Percentiles rank a stretch among this genome's conserved stretches.
These are phyloP conservation scores for Pseudocercospora ulei DNA, from an alignment of 2,329 filamentous ascomycete genomes.

Conservation along the genomic window DNA sequence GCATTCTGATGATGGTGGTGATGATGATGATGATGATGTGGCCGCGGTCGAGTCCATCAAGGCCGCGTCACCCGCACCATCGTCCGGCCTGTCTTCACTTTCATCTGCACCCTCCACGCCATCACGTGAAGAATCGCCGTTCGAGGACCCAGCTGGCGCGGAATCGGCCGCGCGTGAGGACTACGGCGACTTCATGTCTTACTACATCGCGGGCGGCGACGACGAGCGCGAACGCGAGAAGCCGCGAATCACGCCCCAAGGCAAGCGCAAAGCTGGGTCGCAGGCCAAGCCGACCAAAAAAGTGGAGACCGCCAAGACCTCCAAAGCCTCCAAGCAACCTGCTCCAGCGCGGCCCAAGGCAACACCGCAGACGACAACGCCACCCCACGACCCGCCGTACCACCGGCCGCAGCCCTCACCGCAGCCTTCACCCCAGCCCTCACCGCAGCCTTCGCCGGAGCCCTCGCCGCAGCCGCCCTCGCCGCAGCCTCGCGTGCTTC, in stretches of 20 bases:
- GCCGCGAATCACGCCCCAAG: constrained; percentile 8
- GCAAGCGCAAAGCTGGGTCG: constrained; percentile 5
- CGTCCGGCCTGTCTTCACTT: constrained; percentile 25
- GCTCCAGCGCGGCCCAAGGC: constrained; percentile 6
- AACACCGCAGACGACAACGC: background rate
- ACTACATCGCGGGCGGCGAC: constrained; percentile 29
- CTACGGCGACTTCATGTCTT: constrained; percentile 31
- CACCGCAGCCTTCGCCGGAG: too few species aligned
- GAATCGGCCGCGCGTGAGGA: constrained; percentile 18
- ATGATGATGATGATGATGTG: constrained; percentile 8
- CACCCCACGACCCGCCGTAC: background rate
- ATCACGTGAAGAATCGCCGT: constrained; percentile 18
- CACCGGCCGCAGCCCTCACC: background rate
- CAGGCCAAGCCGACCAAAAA: constrained; percentile 13
- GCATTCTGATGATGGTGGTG: too few species aligned
- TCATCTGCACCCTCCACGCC: constrained; percentile 20
- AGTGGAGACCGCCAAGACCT: constrained; percentile 9
- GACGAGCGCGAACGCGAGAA: constrained; percentile 17
- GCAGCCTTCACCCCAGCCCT: too few species aligned
- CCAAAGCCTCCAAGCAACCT: constrained; percentile 5
- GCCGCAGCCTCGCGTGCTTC: constrained; percentile 2
- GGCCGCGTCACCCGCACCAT: constrained; percentile 17
- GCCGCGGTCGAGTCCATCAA: constrained; percentile 9
- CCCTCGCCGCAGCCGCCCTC: constrained; percentile 1
- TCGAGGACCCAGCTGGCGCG: constrained; percentile 17